Base-by-base conservation (phyloP, 75 land plant species). In the Cryptomeria japonica region DNA sequence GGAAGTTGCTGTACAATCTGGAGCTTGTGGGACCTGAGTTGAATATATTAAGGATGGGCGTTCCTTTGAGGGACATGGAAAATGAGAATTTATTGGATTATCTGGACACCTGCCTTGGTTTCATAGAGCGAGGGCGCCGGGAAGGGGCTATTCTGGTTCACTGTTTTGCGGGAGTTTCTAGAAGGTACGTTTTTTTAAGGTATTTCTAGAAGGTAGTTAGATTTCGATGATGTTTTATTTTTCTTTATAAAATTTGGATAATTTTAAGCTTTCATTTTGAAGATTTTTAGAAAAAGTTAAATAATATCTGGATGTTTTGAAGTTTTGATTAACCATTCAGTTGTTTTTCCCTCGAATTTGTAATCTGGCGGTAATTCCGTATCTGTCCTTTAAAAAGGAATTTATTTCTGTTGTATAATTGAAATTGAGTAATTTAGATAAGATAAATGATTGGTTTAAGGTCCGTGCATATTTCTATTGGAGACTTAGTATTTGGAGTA, bases 101-200 rank as follows among this genome's bases (percentile, higher is more conserved):
- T 90, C 89, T 98, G 79, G 97, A 98, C 56, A 93, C 87, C 0
- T 98, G 99, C 84, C 91, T 97, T 73, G 94, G 95, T 80, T 98
- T 98, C 86, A 97, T 98, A 64, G 97, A 97, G 11, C 83, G 91
- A 41, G 93, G 94, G n/a, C 87, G 99, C 77, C 92, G 91, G n/a
- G 88, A 92, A 78, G 99, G 99, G 37, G 80, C 90, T 32, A 91
- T 97, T 86, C 92, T 98, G 77, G 99, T 98, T 56, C 99, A 98
- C 86, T 98, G 99, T 92, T 93, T 96, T 75, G 99, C 99, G 31
- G 99, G 99, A 2, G 96, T 98, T 72, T 98, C 99, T 0, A 96
- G 99, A 89, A 98, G 99, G 99, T 44, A 44, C 46, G n/a, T n/a
- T n/a, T n/a, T n/a, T n/a, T n/a, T n/a, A n/a, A n/a, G n/a, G n/a